These are phyloP conservation scores for Solanum clarkiae DNA, from an alignment of 257 asterid genomes.

Conservation along the genomic window DNA sequence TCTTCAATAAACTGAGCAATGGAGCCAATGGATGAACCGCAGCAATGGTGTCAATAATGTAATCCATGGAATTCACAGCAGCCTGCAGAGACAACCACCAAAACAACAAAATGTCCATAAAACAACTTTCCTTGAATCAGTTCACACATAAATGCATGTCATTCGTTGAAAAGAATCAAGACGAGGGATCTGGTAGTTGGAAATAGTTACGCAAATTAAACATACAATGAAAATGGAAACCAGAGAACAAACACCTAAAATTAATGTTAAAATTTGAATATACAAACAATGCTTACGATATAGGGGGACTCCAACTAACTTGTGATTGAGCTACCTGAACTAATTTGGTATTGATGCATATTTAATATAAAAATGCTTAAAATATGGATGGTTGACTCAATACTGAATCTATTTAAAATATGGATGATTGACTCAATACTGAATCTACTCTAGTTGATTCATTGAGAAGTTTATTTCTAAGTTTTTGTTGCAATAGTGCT, in stretches of 20 bases:
- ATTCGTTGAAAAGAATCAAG: neutral
- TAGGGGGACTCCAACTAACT: neutral
- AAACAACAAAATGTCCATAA: neutral
- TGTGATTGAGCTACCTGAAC: neutral
- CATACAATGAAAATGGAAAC: neutral
- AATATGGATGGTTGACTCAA: neutral
- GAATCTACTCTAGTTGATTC: neutral
- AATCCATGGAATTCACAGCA: slow-evolving; percentile 48
- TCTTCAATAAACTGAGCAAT: slow-evolving; percentile 35
- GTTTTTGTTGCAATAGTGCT: neutral
- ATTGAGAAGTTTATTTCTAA: neutral
- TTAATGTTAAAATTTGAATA: neutral
- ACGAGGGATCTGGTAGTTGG: neutral
- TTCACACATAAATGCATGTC: neutral
- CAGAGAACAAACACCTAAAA: neutral
- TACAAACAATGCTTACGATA: neutral
- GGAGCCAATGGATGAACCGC: slow-evolving; percentile 45
- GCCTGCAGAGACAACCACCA: slow-evolving; percentile 21
- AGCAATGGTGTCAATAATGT: slow-evolving; percentile 42
- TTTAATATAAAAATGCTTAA: neutral
- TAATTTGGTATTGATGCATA: neutral
- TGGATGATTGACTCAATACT: neutral
- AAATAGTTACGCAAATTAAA: neutral
- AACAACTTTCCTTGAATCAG: neutral
- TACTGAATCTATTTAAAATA: neutral